A percentile compares a stretch with the other conserved stretches of the same genome.
phyloP scores from a whole-genome alignment of 768 basidiomycete species.

The Dentipellis fragilis region DNA sequence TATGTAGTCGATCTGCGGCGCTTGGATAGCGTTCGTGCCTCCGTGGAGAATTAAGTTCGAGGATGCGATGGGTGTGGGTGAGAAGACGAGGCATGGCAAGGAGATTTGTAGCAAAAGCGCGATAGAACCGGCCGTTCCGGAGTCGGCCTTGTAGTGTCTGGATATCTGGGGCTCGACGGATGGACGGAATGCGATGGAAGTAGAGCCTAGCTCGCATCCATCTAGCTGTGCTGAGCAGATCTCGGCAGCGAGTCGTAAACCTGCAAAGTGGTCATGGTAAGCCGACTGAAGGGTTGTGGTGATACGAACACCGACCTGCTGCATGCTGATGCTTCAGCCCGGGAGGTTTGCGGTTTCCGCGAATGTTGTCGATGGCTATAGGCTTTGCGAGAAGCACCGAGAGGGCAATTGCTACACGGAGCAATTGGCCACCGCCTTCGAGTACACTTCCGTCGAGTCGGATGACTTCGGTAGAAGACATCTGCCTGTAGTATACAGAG shows the following conservation, averaged over 20 bases:
- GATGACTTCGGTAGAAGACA: no score
- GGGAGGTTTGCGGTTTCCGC: constrained; percentile 44
- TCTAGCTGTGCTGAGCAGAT: constrained; percentile 47
- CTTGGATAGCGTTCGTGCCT: constrained; percentile 62
- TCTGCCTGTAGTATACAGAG: no score
- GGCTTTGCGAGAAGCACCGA: constrained; percentile 57
- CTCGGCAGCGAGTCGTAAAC: constrained; percentile 52
- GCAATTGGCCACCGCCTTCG: constrained; percentile 60
- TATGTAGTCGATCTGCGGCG: constrained; percentile 72
- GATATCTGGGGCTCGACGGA: constrained; percentile 25
- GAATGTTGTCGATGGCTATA: constrained; percentile 50
- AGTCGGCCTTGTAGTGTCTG: constrained; percentile 35
- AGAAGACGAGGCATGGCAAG: constrained; percentile 59
- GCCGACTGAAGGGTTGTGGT: neutral
- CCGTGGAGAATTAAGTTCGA: constrained; percentile 51
- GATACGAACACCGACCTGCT: constrained; percentile 33
- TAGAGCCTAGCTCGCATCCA: constrained; percentile 47
- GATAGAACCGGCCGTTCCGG: constrained; percentile 59
- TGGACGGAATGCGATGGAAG: constrained; percentile 45
- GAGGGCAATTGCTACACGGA: constrained; percentile 58
- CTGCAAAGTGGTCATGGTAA: constrained; percentile 22
- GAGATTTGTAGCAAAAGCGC: constrained; percentile 65
- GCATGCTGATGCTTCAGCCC: constrained; percentile 69
- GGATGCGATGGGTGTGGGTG: constrained; percentile 17
- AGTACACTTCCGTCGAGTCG: constrained; percentile 32